A percentile compares a stretch with the other conserved stretches of the same genome.
These are phyloP conservation scores for Funneliformis caledonium DNA, from an alignment of 371 early-diverging fungal species.

Conservation along the genomic window DNA sequence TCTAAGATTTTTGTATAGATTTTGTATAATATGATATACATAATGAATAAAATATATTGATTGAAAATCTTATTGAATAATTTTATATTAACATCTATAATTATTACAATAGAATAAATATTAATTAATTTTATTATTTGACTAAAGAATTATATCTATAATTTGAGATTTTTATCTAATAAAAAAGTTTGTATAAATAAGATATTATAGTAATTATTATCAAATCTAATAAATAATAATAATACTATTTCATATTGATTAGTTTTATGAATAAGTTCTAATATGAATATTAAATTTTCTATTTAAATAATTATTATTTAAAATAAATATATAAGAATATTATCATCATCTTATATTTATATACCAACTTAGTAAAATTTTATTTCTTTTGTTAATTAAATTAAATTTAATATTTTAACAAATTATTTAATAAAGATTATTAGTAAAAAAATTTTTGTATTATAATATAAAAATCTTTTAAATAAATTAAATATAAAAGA, in stretches of 20 bases:
- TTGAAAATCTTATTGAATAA: background rate
- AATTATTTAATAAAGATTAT: background rate
- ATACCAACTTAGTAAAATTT: background rate
- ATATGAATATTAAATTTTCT: background rate
- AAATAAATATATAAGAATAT: background rate
- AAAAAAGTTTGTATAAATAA: background rate
- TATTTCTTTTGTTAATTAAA: background rate
- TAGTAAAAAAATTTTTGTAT: background rate
- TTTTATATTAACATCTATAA: background rate
- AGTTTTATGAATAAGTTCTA: no score
- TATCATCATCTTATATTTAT: background rate
- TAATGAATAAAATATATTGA: background rate
- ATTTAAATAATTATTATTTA: background rate
- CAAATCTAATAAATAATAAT: background rate
- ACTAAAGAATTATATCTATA: background rate
- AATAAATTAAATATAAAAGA: background rate
- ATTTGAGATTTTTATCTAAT: background rate
- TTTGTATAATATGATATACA: background rate
- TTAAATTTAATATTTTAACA: background rate
- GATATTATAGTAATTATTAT: background rate
- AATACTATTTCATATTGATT: background rate
- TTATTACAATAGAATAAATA: background rate
- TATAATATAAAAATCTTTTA: background rate
- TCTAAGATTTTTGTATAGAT: constrained; percentile 4
- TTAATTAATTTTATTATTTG: background rate